Evolutionary conservation across 768 basidiomycete genomes (phyloP).

Genomic region (Suillus brevipes): DNA sequence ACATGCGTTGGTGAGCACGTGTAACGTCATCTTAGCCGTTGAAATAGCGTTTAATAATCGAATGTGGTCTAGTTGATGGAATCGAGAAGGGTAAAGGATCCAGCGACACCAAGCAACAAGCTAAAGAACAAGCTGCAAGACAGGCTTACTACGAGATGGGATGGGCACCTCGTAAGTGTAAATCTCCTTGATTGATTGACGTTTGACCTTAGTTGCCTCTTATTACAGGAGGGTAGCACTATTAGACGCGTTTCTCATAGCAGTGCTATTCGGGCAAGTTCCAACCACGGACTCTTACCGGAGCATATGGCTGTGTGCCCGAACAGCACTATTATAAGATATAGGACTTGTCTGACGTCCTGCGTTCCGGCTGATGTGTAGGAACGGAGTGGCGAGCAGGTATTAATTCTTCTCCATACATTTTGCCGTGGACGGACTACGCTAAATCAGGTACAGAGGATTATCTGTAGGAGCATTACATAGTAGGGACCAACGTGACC

Average conservation of each 20-base stretch:
- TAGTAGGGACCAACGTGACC: neutral
- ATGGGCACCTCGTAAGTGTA: constrained; percentile 52
- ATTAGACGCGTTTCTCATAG: constrained; percentile 8
- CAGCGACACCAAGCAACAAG: constrained; percentile 71
- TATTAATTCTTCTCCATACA: neutral
- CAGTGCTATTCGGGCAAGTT: constrained; percentile 13
- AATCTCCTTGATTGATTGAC: neutral
- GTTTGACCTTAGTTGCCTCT: neutral
- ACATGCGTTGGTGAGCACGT: constrained; percentile 62
- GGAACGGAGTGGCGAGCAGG: neutral
- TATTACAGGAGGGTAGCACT: constrained; percentile 2
- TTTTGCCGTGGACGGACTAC: neutral
- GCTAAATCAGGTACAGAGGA: constrained; percentile 1
- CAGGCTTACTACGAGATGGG: constrained; percentile 75
- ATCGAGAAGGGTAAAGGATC: constrained; percentile 63
- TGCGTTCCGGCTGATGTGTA: neutral
- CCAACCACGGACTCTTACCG: constrained; percentile 9
- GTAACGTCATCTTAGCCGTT: neutral
- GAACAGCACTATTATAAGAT: constrained; percentile 16
- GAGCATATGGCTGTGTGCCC: constrained; percentile 13
- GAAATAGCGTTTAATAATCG: constrained; percentile 6
- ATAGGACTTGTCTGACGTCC: neutral
- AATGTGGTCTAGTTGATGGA: constrained; percentile 56
- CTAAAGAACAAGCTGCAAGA: constrained; percentile 76
- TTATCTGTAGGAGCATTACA: neutral